Percentiles rank a stretch among this genome's conserved stretches.
Evolutionary conservation across 331 rosid genomes (phyloP).

Genomic region (Arachis monticola): DNA sequence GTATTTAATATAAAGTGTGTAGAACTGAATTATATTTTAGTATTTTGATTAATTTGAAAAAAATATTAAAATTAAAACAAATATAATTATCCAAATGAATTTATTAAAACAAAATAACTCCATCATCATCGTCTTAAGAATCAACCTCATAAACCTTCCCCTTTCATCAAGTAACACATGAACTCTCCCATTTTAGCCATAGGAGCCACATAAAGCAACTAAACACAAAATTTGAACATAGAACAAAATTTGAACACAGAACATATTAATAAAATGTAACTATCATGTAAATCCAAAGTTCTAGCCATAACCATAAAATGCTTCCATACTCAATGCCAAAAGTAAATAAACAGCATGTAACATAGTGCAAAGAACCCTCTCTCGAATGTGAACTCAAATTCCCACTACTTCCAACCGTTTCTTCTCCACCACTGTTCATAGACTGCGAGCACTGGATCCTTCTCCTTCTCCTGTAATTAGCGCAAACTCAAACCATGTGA

Average conservation of each 20-base stretch:
- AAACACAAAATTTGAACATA: no score
- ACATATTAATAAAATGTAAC: background rate
- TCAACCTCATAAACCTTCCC: no score
- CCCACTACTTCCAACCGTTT: conserved; percentile 51
- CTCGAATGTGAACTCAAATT: conserved; percentile 54
- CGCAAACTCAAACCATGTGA: conserved; percentile 79
- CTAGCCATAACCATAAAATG: conserved; percentile 1
- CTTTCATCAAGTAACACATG: no score
- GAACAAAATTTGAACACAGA: background rate
- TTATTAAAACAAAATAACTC: no score
- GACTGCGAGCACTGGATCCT: conserved; percentile 41
- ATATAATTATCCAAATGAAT: no score
- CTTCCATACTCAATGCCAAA: conserved; percentile 21
- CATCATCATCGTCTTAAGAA: no score
- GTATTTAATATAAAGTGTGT: no score
- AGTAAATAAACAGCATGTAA: conserved; percentile 38
- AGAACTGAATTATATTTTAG: no score
- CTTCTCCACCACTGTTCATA: conserved; percentile 43
- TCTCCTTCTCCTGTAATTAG: conserved; percentile 66
- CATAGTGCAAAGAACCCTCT: conserved; percentile 59
- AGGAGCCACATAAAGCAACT: no score
- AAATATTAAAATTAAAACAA: no score
- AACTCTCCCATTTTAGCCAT: no score
- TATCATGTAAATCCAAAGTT: conserved; percentile 5
- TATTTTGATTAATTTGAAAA: no score